Base-by-base conservation (phyloP, 192 early-diverging fungal genomes). In the Coemansia sp. region DNA sequence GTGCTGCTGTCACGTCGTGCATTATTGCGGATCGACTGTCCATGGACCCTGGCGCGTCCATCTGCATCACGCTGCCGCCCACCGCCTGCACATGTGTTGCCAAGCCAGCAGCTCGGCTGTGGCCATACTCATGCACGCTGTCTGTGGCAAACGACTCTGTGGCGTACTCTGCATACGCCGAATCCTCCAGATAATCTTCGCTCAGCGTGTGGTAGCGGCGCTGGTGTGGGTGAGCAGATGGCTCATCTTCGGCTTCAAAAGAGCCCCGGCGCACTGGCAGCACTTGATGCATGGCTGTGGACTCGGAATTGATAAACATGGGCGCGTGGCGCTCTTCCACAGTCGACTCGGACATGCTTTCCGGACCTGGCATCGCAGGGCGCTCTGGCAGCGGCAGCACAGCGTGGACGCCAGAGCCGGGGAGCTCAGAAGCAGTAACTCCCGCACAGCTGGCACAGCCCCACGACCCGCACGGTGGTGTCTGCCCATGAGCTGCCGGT, bases 131-230 rank as follows among this genome's bases (percentile, higher is more conserved):
- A 11, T 51, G 49, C 21, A 59, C 62, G 49, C 69, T 60, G 48
- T 64, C 68, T 10, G 12, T 26, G 2, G 25, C 61, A 41, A 35
- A 35, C 63, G 63, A 48, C 41, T 65, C 63, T 19, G 49, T 57
- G 22, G 63, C 63, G 27, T 65, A 65, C n/a, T 64, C 62, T 17
- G 62, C 62, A 14, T 25, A 56, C 16, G 51, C 62, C 5, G 53
- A 55, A 37, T 64, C 62, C 8, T 39, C 62, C 53, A 45, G 43
- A 35, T 43, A 64, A 38, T 56, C 53, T 21, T 64, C 61, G 49
- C 29, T 62, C 31, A 62, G 52, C 35, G 50, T 14, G 4, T 62
- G 61, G 61, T 62, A 62, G 49, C 41, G 48, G 3, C 48, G 61
- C 61, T 54, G 48, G 26, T 16, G 11, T 31, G 22, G 29, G 29